Conservation (phyloP, 139 green algal genomes). For the Chlamydomonas applanata region DNA sequence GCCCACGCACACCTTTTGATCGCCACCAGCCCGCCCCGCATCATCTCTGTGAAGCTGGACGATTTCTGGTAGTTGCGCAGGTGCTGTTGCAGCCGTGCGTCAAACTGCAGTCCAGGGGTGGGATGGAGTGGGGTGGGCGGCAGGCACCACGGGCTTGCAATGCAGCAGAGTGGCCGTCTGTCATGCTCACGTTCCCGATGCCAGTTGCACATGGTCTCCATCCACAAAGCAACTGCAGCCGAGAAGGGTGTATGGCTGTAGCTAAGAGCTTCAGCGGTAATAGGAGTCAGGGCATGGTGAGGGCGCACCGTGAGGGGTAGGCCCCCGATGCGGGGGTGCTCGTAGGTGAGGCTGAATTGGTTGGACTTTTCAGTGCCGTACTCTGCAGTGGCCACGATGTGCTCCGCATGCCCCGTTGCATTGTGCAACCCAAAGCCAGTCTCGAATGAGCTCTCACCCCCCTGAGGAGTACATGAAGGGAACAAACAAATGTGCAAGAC, state of each 20-base stretch:
- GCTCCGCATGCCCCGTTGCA: conserved; percentile 51
- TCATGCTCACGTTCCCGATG: no score
- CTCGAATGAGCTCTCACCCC: conserved; percentile 54
- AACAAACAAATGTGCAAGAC: not conserved
- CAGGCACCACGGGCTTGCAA: no score
- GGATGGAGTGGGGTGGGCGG: no score
- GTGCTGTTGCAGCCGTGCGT: conserved; percentile 43
- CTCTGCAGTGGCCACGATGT: conserved; percentile 40
- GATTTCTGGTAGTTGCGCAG: conserved; percentile 37
- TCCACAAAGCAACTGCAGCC: no score
- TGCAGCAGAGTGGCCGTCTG: no score
- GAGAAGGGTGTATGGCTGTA: no score
- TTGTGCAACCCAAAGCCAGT: conserved; percentile 49
- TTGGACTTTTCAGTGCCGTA: conserved; percentile 56
- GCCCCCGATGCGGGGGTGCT: conserved; percentile 41
- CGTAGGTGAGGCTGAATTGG: conserved; percentile 34
- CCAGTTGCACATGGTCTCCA: no score
- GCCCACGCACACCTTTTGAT: conserved; percentile 51
- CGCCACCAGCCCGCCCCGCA: conserved; percentile 32
- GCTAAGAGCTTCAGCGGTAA: no score
- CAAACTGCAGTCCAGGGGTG: conserved; percentile 10
- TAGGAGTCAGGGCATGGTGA: no score
- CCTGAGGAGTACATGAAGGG: conserved; percentile 38
- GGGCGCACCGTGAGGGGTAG: conserved; percentile 26
- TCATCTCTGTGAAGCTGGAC: conserved; percentile 46